Base-by-base conservation (phyloP, 768 basidiomycete genomes). In the Kwoniella dendrophila region DNA sequence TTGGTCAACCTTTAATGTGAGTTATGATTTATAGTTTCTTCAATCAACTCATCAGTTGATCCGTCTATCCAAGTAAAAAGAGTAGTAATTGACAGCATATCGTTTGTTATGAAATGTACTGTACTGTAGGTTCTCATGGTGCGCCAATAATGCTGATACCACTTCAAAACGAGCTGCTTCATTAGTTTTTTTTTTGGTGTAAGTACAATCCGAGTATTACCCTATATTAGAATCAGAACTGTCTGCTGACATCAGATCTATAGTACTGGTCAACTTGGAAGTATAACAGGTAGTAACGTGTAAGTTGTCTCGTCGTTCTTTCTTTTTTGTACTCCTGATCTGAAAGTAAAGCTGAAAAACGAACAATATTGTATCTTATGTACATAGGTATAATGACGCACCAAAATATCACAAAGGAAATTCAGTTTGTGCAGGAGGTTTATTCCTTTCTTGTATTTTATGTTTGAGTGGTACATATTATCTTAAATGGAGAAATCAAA, bases 1-100 rank as follows among this genome's bases (percentile, higher is more conserved):
- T 67, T 26, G 61, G 34, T 26, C 62, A 67, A 40, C 66, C 66
- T 3, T 38, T 67, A 20, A 67, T 67, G 66, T 65, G 26, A 55
- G 63, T 60, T 10, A 11, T 26, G n/a, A 24, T n/a, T n/a, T 7
- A 5, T 48, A 16, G 11, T 18, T 20, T 49, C 14, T 16, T 49
- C 8, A 57, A 26, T 4, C 4, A 16, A 18, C 43, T 22, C 43
- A 12, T 22, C 43, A 22, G 10, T 45, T 10, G 22, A n/a, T n/a
- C n/a, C n/a, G n/a, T n/a, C n/a, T n/a, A n/a, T n/a, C n/a, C n/a
- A n/a, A n/a, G n/a, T n/a, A n/a, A n/a, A n/a, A n/a, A n/a, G n/a
- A n/a, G n/a, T n/a, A n/a, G n/a, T n/a, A n/a, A n/a, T n/a, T n/a
- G n/a, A n/a, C n/a, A n/a, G n/a, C n/a, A n/a, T n/a, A n/a, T n/a